phyloP scores from a whole-genome alignment of 2,329 filamentous ascomycete species.

The Aspergillus nomiae region DNA sequence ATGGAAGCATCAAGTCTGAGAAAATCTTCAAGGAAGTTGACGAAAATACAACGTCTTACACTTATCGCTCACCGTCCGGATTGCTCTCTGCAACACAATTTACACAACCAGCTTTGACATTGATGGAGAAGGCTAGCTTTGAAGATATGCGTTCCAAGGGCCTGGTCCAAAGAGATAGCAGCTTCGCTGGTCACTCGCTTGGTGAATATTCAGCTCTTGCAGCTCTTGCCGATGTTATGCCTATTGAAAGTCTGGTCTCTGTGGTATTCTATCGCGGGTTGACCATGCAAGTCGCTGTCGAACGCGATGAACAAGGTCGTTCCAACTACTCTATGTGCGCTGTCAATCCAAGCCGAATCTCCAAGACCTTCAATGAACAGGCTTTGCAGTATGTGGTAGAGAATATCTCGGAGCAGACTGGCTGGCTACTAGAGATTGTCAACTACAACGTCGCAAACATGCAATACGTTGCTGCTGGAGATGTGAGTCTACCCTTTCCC shows the following conservation, averaged over 20 bases:
- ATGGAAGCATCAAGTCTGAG: constrained; percentile 94
- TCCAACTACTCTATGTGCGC: constrained; percentile 99
- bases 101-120: constrained; percentile 92
- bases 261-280: constrained; percentile 99
- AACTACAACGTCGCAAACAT: constrained; percentile 81
- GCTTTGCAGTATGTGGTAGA: constrained; percentile 95
- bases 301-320: constrained; percentile 87
- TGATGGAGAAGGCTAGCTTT: constrained; percentile 99
- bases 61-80: constrained; percentile 91
- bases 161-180: constrained; percentile 92
- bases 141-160: constrained; percentile 99
- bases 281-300: constrained; percentile 98
- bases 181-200: constrained; percentile 95
- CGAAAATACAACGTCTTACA: constrained; percentile 92
- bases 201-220: constrained; percentile 98
- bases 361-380: constrained; percentile 97
- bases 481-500: constrained; percentile 46
- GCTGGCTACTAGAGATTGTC: constrained; percentile 97
- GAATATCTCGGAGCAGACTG: constrained; percentile 90
- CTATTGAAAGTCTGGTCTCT: constrained; percentile 97
- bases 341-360: constrained; percentile 97
- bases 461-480: constrained; percentile 70
- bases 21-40: constrained; percentile 99
- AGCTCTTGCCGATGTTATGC: constrained; percentile 96
- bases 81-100: constrained; percentile 97